Evolutionary conservation across 441 rosid genomes (phyloP), one percentile per base, ranked within the genome.

Genomic region (Geranium incanum): DNA sequence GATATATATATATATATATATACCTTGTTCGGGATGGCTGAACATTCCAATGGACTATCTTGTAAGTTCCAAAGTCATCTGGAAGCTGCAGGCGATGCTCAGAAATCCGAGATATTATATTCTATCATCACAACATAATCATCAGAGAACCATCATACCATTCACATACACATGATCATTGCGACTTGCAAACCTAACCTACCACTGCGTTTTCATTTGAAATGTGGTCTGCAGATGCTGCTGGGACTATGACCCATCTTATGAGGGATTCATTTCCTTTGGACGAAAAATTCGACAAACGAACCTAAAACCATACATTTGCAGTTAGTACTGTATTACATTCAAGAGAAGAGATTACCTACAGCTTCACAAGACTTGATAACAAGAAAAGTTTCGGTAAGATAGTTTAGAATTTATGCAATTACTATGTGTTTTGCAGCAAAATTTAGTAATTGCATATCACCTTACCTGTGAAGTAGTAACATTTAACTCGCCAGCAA

Each of bases 81-180:
- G 95, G 93, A 77, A 93, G 92, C 74, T 69, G 82, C 76, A 91
- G 70, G 6, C 70, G 87, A 72, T 88, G 89, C 72, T 86, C 88
- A 21, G 85, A 80, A 78, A 91, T 84, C 72, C 68, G 84, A 55
- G 91, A 75, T 70, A 91, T 85, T 72, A 89, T 86, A 72, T 75
- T 80, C 96, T 93, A 84, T 33, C n/a, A 65, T 71, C 45, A 73
- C 37, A 66, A 71, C 38, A 71, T 71, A 77, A 38, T 19, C 15
- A 71, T 74, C 23, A 76, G 60, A 63, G 3, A 6, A 36, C n/a
- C 8, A 16, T 39, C 68, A 74, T 68, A 76, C 48, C 59, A 23
- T 43, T 68, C 12, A 1, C 38, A 7, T 4, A 69, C 38, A 63
- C 36, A 52, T 12, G 36, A 59, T 43, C 68, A 67, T 57, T n/a